Evolutionary conservation across 208 protist species (phyloP).

Genomic region (Spongospora subterranea): DNA sequence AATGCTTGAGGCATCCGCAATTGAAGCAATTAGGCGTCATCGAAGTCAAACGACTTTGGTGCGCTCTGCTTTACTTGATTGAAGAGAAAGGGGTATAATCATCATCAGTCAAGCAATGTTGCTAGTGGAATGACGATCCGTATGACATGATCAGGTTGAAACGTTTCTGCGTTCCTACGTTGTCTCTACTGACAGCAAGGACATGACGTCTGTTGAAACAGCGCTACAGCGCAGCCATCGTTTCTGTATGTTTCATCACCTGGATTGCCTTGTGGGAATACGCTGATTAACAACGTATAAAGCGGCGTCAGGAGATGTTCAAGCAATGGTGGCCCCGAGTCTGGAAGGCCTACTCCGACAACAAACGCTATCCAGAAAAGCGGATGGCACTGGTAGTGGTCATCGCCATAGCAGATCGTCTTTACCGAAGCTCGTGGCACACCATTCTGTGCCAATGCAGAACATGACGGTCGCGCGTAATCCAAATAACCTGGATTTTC

Average conservation of each 20-base stretch:
- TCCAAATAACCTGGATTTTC: not conserved
- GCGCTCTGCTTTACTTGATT: conserved; percentile 14
- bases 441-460: not conserved
- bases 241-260: not conserved
- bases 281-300: not conserved
- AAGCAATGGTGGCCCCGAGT: not conserved
- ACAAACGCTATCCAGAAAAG: not conserved
- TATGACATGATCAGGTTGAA: not conserved
- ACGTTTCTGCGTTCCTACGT: not conserved
- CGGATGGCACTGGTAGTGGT: too few species aligned
- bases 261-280: not conserved
- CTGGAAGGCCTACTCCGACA: not conserved
- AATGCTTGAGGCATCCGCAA: conserved; percentile 39
- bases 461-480: not conserved
- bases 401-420: not conserved
- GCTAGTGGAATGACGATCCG: not conserved
- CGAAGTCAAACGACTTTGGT: conserved; percentile 47
- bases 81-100: not conserved
- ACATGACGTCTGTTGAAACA: not conserved
- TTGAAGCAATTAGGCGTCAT: not conserved
- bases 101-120: not conserved
- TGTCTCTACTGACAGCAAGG: too few species aligned
- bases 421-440: not conserved
- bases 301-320: not conserved
- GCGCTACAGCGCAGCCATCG: not conserved